Conservation (phyloP, 108 stramenopile species). For the Ochromonas danica region DNA sequence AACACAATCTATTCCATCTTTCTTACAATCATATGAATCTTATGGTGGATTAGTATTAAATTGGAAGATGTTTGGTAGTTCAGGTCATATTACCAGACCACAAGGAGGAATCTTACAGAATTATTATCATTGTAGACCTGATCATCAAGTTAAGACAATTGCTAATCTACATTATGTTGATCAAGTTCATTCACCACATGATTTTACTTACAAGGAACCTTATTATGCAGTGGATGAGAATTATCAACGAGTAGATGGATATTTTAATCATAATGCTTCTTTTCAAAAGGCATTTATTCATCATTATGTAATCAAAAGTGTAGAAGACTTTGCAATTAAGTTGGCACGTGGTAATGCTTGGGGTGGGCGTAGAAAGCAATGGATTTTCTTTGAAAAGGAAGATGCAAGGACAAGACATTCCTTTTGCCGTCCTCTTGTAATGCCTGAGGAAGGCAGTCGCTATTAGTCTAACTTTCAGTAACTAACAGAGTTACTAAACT, state of each 20-base stretch:
- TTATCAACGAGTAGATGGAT: not conserved
- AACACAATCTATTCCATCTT: not conserved
- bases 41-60: not conserved
- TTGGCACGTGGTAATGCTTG: no score
- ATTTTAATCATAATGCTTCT: no score
- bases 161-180: not conserved
- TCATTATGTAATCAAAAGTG: no score
- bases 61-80: not conserved
- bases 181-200: not conserved
- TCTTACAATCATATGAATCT: not conserved
- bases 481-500: no score
- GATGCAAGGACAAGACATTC: no score
- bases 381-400: no score
- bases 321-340: no score
- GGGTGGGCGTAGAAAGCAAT: no score
- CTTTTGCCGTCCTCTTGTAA: no score
- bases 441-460: no score
- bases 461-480: no score
- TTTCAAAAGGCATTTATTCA: no score
- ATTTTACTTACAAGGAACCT: not conserved
- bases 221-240: not conserved
- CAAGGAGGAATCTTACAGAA: not conserved
- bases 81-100: not conserved
- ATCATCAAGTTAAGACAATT: not conserved
- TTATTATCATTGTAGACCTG: not conserved